Base-by-base conservation (phyloP, 2,329 filamentous ascomycete genomes). In the Fusarium tanahbumbuense region DNA sequence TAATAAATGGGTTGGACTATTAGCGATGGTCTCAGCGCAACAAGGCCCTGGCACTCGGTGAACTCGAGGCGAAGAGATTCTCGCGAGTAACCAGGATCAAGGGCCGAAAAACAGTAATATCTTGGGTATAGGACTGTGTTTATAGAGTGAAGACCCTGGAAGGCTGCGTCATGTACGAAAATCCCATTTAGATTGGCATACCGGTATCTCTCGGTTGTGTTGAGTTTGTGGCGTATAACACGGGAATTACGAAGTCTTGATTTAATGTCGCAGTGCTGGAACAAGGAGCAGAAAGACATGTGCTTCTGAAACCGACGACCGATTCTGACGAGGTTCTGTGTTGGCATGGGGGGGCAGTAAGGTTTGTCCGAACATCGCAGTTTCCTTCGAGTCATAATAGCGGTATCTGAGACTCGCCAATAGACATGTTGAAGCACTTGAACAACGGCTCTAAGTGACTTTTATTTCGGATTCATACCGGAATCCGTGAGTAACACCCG, bases 361-460 rank as follows among this genome's bases (percentile, higher is more conserved):
- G 46, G 54, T 63, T 54, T 70, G 62, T 60, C 63, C 69, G 66
- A 70, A 46, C 28, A 67, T 63, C 55, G 64, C 64, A 67, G 32
- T 28, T 48, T 25, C 54, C 27, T 23, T 67, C 63, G 73, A 73
- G 73, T 75, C 73, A 75, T 74, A 74, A 72, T 64, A 64, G 73
- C 73, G 73, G 73, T 73, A 64, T 73, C 56, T 60, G 46, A 30
- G 60, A 37, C 45, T 73, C 71, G 49, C 73, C 73, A 75, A 75
- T 75, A 57, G 64, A 56, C 52, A 61, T 62, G 60, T 53, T 67
- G 47, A 70, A 44, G 60, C 45, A 70, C 65, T 73, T 73, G 65
- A 67, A 68, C 60, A 71, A 68, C 53, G 56, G 60, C 45, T 34
- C 67, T 67, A 53, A 58, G 68, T 60, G 54, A 56, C 64, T 60